Percentiles rank a stretch among this genome's conserved stretches.
These are phyloP conservation scores for Cronartium quercuum DNA, from an alignment of 1,284 basidiomycete genomes.

Conservation along the genomic window DNA sequence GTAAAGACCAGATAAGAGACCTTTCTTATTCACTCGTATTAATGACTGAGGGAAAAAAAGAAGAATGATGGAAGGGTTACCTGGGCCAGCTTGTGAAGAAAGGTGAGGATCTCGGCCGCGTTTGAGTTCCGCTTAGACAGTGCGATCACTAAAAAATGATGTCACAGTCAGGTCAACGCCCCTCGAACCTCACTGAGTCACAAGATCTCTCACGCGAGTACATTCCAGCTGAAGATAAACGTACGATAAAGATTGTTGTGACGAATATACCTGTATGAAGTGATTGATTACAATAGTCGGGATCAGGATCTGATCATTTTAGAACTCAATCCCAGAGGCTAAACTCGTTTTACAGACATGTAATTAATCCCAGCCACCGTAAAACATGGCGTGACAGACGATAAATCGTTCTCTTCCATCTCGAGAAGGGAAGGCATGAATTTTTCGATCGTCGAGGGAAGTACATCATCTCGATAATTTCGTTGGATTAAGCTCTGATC, in stretches of 20 bases:
- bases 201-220: not conserved
- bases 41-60: too few relatives aligned
- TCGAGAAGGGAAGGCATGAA: conserved; percentile 93
- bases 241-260: conserved; percentile 30
- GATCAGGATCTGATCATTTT: too few relatives aligned
- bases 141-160: conserved; percentile 66
- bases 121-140: conserved; percentile 94
- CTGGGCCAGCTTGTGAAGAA: conserved; percentile 77
- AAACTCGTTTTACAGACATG: conserved; percentile 14
- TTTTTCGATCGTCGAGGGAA: conserved; percentile 76
- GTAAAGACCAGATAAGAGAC: not conserved
- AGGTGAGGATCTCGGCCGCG: conserved; percentile 91
- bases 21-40: not conserved
- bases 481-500: conserved; percentile 83
- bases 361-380: conserved; percentile 52
- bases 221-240: not conserved
- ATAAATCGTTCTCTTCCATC: conserved; percentile 85
- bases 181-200: too few relatives aligned
- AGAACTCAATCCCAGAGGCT: not conserved
- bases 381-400: conserved; percentile 91
- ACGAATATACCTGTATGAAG: conserved; percentile 12
- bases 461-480: conserved; percentile 95
- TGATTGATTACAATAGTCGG: too few relatives aligned
- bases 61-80: too few relatives aligned
- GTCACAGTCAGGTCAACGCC: conserved; percentile 20